A percentile compares a stretch with the other conserved stretches of the same genome.
These are phyloP conservation scores for Diplocarpon rosae DNA, from an alignment of 2,329 filamentous ascomycete species.

Conservation along the genomic window DNA sequence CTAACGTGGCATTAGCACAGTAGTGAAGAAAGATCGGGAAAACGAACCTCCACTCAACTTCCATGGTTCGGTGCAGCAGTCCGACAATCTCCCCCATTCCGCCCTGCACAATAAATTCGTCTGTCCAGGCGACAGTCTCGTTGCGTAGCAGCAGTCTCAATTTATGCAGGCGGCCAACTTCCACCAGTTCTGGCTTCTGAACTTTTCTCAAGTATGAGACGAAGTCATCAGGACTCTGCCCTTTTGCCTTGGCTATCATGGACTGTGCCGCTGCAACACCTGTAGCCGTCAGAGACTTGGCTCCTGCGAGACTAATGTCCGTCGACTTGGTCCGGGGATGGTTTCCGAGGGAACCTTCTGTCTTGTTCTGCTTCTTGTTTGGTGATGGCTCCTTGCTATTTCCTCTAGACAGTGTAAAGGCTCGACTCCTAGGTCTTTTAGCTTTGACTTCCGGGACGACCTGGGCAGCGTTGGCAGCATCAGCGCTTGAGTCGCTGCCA, in stretches of 20 bases:
- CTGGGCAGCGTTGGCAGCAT: conserved; percentile 29
- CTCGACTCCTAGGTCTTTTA: conserved; percentile 57
- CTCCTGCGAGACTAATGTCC: conserved; percentile 54
- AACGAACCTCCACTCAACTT: conserved; percentile 84
- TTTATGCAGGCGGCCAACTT: conserved; percentile 94
- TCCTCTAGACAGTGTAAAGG: conserved; percentile 46
- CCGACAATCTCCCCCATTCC: conserved; percentile 88
- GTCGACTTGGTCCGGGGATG: conserved; percentile 63
- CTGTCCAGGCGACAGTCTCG: conserved; percentile 92
- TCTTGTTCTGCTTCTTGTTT: conserved; percentile 60
- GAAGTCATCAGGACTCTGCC: conserved; percentile 69
- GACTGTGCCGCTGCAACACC: conserved; percentile 44
- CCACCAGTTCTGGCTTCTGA: conserved; percentile 69
- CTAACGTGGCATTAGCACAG: conserved; percentile 37
- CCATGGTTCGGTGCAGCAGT: conserved; percentile 82
- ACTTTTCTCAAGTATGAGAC: conserved; percentile 75
- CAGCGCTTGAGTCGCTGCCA: conserved; percentile 29
- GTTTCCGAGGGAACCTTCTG: conserved; percentile 49
- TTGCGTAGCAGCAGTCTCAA: conserved; percentile 80
- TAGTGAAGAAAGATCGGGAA: neutral
- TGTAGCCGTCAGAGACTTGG: conserved; percentile 42
- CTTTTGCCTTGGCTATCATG: conserved; percentile 58
- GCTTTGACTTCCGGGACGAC: conserved; percentile 32
- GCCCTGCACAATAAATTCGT: conserved; percentile 77
- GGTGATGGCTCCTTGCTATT: conserved; percentile 46